Base-by-base conservation (phyloP, 2,329 filamentous ascomycete species). In the Nigrograna mackinnonii region DNA sequence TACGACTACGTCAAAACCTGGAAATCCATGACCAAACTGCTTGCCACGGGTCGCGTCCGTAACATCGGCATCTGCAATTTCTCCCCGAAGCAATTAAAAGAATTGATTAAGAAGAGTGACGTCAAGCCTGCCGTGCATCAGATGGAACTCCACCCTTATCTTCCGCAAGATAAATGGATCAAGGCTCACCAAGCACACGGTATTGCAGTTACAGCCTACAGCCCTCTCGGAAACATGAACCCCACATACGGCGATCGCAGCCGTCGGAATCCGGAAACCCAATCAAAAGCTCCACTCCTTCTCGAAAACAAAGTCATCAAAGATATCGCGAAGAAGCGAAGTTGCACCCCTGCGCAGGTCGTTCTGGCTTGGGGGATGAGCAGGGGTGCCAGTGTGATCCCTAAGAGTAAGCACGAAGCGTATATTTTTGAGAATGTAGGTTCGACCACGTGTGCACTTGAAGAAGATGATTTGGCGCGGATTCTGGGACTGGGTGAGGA, bases 361-460 rank as follows among this genome's bases (percentile, higher is more conserved):
- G 77, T 95, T 47, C 79, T 95, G 55, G 79, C 89, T 61, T 95
- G 90, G 90, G 82, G 88, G 28, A 94, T 88, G 7, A 89, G 94
- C 79, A 33, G 44, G 17, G 49, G 47, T 3, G 36, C 37, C 22
- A 45, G 41, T 28, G 49, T 52, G 2, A 54, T 54, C 24, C 50
- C 50, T 7, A 54, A 54, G 37, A 49, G 41, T 17, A 67, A 66
- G 4, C 71, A 75, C 12, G 11, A 17, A 9, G 11, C 11, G 11
- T 13, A 17, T 11, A 34, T 34, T 34, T 13, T 13, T 11, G 31
- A 34, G 16, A 34, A 34, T 34, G 12, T 34, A 11, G 31, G 31
- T 34, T n/a, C n/a, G n/a, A n/a, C n/a, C n/a, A n/a, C n/a, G n/a
- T n/a, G n/a, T n/a, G n/a, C n/a, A n/a, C n/a, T n/a, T n/a, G n/a